Base-by-base conservation (phyloP, 768 basidiomycete species). In the Hebeloma cylindrosporum region DNA sequence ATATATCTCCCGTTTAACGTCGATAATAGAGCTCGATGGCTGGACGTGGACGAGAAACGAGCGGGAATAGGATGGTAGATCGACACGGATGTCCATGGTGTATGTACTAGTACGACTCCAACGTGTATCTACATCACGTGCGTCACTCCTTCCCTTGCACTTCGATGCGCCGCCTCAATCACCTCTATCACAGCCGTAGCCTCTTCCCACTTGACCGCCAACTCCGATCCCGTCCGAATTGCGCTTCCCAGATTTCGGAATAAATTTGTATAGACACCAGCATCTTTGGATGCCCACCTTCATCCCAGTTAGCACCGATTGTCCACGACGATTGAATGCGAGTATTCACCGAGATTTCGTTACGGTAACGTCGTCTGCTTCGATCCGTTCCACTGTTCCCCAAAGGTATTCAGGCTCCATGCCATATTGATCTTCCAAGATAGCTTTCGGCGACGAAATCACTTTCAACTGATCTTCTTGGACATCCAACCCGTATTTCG, bases 401-500 rank as follows among this genome's bases (percentile, higher is more conserved):
- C 79, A 81, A 45, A 83, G 68, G 28, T 70, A 68, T 58, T 82
- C 74, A 2, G 83, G 79, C 61, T 88, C 86, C 45, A 64, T 64
- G 8, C 85, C 88, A 52, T 78, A 85, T 20, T 60, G 59, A 3
- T 64, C 48, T 33, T 69, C 68, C 49, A 75, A 59, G 29, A 79
- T 78, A 8, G 63, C 69, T 11, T 56, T 61, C 18, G 79, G 77
- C 4, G 67, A 62, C 7, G 74, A 57, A 38, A 82, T 77, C 8
- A 61, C 71, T 57, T 81, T 82, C 38, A 91, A 75, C 51, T 88
- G 83, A 40, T 81, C 80, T 65, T 93, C 91, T 59, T 93, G 90
- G 2, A 80, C 66, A 61, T 92, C 90, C 16, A 88, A 61, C 4
- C 89, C 89, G 56, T 74, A 77, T 64, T 95, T 93, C 46, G 75